These are phyloP conservation scores for Panicum miliaceum DNA, from an alignment of 176 grass and related monocot genomes.

Conservation along the genomic window DNA sequence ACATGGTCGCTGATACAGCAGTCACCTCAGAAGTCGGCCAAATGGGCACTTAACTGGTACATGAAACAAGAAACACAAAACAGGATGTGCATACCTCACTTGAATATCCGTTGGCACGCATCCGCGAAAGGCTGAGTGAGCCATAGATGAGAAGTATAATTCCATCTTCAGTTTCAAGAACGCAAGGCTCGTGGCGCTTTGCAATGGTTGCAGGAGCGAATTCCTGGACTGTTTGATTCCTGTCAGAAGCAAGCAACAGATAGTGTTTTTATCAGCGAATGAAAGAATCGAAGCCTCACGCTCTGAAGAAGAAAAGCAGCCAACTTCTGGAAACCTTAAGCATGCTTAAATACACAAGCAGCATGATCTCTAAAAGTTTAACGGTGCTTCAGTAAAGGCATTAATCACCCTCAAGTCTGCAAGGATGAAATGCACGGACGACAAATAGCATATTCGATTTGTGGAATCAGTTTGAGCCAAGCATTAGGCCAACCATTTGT, in stretches of 20 bases:
- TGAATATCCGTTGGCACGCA: conserved; percentile 21
- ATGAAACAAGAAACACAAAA: background rate
- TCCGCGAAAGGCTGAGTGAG: background rate
- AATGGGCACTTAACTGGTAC: background rate
- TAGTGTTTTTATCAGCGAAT: background rate
- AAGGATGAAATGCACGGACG: background rate
- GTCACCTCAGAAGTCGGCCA: background rate
- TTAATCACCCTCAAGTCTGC: background rate
- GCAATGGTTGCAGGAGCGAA: conserved; percentile 34
- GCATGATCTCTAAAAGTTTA: background rate
- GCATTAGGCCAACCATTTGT: background rate
- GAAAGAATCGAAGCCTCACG: background rate
- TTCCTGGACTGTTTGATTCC: background rate
- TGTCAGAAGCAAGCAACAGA: conserved; percentile 16
- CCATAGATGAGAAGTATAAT: background rate
- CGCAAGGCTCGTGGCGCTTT: background rate
- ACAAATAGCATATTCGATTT: background rate
- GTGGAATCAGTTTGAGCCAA: background rate
- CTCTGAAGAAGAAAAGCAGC: conserved; percentile 6
- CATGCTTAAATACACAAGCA: background rate
- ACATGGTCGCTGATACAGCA: background rate
- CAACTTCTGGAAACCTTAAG: background rate
- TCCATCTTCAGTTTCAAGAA: conserved; percentile 33
- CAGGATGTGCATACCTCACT: conserved; percentile 9
- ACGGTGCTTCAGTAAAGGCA: background rate